Evolutionary conservation across 768 basidiomycete genomes (phyloP), one percentile per base, ranked within the genome.

Genomic region (Psilocybe sp.): DNA sequence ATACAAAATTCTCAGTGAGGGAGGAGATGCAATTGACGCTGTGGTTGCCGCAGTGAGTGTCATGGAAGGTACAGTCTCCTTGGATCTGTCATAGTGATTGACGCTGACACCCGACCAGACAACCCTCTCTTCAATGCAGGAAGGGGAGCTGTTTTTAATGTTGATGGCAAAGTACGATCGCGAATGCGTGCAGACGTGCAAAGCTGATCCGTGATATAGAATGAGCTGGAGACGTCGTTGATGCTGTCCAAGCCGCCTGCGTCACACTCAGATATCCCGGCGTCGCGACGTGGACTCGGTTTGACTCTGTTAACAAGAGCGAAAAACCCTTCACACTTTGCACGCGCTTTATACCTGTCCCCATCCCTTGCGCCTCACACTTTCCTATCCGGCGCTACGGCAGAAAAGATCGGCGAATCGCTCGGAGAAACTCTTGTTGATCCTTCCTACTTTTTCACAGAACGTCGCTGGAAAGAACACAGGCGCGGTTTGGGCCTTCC

Each of bases 21-120:
- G 86, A 13, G 90, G 89, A 0, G 87, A 89, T 61, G 89, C 90
- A 4, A 82, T 93, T 77, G 89, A 92, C 62, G 89, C 91, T 14
- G 81, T 76, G 4, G 83, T 87, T 3, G 84, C 87, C 9, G 88
- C 90, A 0, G 90, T 90, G 7, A 70, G 79, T 0, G 64, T 73
- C 13, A 70, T 93, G 77, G 90, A 92, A 78, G 85, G 88, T 84
- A 37, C 28, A 68, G 54, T 34, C 15, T 46, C 15, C 13, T 44
- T 28, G 10, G 7, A 23, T 7, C 33, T 15, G 37, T 44, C 33
- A 44, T 36, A 47, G 39, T 47, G 19, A 41, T 32, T n/a, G 16
- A 15, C n/a, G 41, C 16, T 32, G 20, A 19, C 7, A 33, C 12
- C 19, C 35, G 32, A 19, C 16, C 40, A 91, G 89, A 92, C 59